Conservation (phyloP, 1,284 basidiomycete genomes). For the Cystobasidiaceae sp. region DNA sequence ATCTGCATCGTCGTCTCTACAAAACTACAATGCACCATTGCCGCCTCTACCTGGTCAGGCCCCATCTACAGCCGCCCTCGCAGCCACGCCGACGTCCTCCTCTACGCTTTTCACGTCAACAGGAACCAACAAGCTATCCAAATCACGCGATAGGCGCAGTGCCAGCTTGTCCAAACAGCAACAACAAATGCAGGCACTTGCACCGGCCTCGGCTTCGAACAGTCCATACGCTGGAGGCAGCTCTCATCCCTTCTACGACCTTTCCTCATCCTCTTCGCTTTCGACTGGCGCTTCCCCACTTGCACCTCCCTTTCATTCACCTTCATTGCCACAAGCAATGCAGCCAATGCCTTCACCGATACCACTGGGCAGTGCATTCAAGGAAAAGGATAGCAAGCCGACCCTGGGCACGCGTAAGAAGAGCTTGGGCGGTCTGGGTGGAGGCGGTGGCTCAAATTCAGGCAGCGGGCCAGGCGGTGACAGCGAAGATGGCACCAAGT, state of each 20-base stretch:
- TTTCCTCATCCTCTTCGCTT: neutral
- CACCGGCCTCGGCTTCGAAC: neutral
- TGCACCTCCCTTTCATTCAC: conserved; percentile 2
- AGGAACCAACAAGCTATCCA: conserved; percentile 13
- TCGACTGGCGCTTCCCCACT: neutral
- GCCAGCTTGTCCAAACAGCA: conserved; percentile 13
- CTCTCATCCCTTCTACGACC: neutral
- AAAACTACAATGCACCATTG: neutral
- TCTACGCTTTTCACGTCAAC: neutral
- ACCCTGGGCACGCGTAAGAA: conserved; percentile 1
- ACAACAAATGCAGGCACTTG: neutral
- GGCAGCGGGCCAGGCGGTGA: neutral
- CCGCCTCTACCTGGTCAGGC: neutral
- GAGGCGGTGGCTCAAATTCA: neutral
- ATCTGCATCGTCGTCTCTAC: neutral
- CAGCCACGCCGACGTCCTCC: neutral
- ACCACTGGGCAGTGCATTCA: conserved; percentile 10
- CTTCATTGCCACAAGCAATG: neutral
- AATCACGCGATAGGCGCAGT: conserved; percentile 17
- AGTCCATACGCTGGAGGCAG: neutral
- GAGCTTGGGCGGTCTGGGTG: neutral
- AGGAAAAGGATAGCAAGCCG: neutral
- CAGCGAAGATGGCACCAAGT: neutral
- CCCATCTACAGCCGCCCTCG: neutral
- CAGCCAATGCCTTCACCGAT: neutral